Evolutionary conservation across 495 filamentous ascomycete species (phyloP).

Genomic region (Lepraria neglecta): DNA sequence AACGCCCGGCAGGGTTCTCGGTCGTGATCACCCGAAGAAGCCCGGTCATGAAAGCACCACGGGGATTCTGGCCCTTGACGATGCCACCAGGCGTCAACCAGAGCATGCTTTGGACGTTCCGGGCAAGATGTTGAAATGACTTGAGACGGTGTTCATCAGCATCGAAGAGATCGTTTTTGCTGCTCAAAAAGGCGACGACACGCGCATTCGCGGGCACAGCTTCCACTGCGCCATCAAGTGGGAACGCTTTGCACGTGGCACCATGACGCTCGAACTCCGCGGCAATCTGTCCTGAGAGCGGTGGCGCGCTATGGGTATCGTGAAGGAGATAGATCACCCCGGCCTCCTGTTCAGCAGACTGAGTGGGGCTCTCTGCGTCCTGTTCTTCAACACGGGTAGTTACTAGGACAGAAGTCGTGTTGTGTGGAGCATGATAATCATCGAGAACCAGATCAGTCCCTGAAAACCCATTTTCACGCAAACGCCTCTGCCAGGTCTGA

Average conservation of each 20-base stretch:
- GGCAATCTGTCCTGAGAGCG: background rate
- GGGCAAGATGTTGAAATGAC: conserved; percentile 26
- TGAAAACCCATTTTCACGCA: conserved; percentile 8
- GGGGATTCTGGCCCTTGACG: conserved; percentile 23
- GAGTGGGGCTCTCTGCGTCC: background rate
- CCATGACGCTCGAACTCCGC: background rate
- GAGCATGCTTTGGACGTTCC: conserved; percentile 21
- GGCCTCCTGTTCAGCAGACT: no score
- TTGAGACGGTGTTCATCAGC: conserved; percentile 17
- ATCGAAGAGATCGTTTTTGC: background rate
- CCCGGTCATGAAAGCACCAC: conserved; percentile 22
- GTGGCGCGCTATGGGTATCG: background rate
- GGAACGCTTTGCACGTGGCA: background rate
- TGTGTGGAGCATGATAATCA: conserved; percentile 15
- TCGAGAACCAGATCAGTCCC: conserved; percentile 16
- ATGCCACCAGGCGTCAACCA: conserved; percentile 21
- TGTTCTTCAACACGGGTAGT: conserved; percentile 18
- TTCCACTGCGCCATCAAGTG: background rate
- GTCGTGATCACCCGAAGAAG: conserved; percentile 23
- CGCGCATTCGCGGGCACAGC: background rate
- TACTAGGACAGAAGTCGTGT: conserved; percentile 18
- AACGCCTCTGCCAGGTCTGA: conserved; percentile 1
- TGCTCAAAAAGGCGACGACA: background rate
- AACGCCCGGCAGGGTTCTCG: conserved; percentile 20
- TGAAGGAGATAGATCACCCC: background rate